A percentile compares a stretch with the other conserved stretches of the same genome.
Evolutionary conservation across 768 basidiomycete species (phyloP).

Genomic region (Pisolithus microcarpus): DNA sequence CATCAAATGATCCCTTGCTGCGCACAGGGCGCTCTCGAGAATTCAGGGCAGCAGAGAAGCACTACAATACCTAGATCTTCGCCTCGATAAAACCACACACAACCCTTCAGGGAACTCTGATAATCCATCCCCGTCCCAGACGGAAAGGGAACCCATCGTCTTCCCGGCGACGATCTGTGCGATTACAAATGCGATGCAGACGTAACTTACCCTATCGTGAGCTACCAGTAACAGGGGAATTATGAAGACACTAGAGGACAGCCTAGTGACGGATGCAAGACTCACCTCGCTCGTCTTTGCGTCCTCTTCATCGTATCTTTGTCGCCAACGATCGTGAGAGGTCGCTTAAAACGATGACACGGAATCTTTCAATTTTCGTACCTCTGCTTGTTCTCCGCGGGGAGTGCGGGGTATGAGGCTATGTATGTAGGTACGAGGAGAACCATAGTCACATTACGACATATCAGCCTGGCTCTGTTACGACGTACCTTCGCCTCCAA

Average conservation of each 20-base stretch:
- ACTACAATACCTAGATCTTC: neutral
- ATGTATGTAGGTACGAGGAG: conserved; percentile 68
- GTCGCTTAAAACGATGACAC: conserved; percentile 36
- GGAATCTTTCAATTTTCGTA: conserved; percentile 53
- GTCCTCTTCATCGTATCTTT: conserved; percentile 15
- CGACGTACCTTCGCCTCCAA: conserved; percentile 47
- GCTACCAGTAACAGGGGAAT: too few species aligned
- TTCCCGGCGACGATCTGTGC: too few species aligned
- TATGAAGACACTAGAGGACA: too few species aligned
- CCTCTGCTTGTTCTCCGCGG: conserved; percentile 50
- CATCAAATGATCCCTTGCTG: too few species aligned
- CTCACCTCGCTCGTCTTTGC: conserved; percentile 46
- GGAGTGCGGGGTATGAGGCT: conserved; percentile 36
- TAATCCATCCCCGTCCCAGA: too few species aligned
- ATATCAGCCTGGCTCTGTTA: neutral
- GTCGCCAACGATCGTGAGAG: conserved; percentile 61
- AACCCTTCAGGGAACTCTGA: conserved; percentile 3
- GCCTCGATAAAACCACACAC: conserved; percentile 6
- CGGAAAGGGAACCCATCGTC: too few species aligned
- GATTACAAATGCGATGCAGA: too few species aligned
- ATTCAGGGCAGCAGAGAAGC: too few species aligned
- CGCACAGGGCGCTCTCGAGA: too few species aligned
- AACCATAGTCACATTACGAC: conserved; percentile 40
- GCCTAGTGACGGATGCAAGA: neutral
- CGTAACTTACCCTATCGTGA: too few species aligned